phyloP scores from a whole-genome alignment of 2,329 filamentous ascomycete genomes.

The Botrytis elliptica region DNA sequence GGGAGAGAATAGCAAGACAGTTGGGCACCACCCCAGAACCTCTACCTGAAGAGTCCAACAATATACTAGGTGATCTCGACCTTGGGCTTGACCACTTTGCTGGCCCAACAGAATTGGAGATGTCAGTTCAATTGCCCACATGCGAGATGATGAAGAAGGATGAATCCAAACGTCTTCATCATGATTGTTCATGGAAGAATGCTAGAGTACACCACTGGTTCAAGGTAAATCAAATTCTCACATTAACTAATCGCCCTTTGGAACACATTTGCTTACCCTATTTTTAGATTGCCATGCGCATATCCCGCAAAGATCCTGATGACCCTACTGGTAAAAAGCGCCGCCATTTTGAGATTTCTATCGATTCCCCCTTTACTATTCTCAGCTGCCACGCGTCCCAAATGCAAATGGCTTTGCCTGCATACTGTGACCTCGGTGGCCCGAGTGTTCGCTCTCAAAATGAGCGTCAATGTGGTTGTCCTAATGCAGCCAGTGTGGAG shows the following conservation, averaged over 20 bases:
- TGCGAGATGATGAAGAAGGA: constrained; percentile 67
- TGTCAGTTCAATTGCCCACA: constrained; percentile 70
- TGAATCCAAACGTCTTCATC: constrained; percentile 59
- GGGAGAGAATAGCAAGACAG: constrained; percentile 53
- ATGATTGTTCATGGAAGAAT: constrained; percentile 71
- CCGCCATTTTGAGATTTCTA: constrained; percentile 74
- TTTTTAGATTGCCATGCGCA: constrained; percentile 67
- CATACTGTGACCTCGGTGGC: constrained; percentile 58
- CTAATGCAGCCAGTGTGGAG: constrained; percentile 50
- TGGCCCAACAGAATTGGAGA: constrained; percentile 72
- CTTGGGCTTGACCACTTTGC: constrained; percentile 56
- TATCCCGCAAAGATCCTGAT: constrained; percentile 65
- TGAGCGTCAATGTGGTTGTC: constrained; percentile 58
- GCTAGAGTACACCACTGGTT: constrained; percentile 78
- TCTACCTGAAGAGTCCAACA: constrained; percentile 46
- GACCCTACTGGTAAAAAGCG: constrained; percentile 58
- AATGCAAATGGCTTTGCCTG: constrained; percentile 67
- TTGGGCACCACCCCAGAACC: constrained; percentile 46
- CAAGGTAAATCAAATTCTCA: constrained; percentile 51
- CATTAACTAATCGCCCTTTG: not conserved
- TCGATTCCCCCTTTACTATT: constrained; percentile 74
- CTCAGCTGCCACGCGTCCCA: constrained; percentile 71
- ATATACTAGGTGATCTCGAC: constrained; percentile 59
- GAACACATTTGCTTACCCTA: not conserved
- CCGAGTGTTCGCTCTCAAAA: constrained; percentile 41